Percentiles rank a stretch among this genome's conserved stretches.
phyloP scores from a whole-genome alignment of 345 rosid genomes.

The Gynandropsis gynandra region DNA sequence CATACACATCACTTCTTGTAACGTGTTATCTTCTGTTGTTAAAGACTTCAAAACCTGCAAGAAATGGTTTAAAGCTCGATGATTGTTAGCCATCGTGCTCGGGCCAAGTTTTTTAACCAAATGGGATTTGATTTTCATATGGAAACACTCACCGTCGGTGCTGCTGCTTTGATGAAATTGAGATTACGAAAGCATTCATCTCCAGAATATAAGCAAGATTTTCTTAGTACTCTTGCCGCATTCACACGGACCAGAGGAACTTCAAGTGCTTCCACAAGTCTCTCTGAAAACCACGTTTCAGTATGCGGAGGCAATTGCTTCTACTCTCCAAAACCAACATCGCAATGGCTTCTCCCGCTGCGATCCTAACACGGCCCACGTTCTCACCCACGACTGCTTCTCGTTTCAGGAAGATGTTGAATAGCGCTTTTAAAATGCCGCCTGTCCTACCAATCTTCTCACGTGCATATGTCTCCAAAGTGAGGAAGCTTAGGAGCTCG shows the following conservation, averaged over 20 bases:
- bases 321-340: conserved; percentile 76
- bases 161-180: conserved; percentile 42
- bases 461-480: conserved; percentile 57
- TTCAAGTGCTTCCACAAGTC: too few species aligned
- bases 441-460: conserved; percentile 85
- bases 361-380: conserved; percentile 37
- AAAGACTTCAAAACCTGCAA: conserved; percentile 62
- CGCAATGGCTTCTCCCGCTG: conserved; percentile 82
- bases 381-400: conserved; percentile 27
- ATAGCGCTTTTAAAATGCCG: conserved; percentile 66
- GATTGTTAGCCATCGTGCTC: not conserved
- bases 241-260: conserved; percentile 45
- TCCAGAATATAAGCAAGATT: conserved; percentile 55
- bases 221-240: conserved; percentile 71
- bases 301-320: conserved; percentile 54
- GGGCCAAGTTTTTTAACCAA: not conserved
- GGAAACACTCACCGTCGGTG: conserved; percentile 47
- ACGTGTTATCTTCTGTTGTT: conserved; percentile 46
- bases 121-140: not conserved
- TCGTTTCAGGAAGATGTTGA: conserved; percentile 58
- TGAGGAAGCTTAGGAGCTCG: conserved; percentile 62
- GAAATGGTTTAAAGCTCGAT: conserved; percentile 4
- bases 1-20: too few species aligned
- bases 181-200: too few species aligned
- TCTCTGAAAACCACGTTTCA: conserved; percentile 43